A percentile compares a stretch with the other conserved stretches of the same genome.
Conservation (phyloP, 768 basidiomycete species). For the Lyophyllum semitale region DNA sequence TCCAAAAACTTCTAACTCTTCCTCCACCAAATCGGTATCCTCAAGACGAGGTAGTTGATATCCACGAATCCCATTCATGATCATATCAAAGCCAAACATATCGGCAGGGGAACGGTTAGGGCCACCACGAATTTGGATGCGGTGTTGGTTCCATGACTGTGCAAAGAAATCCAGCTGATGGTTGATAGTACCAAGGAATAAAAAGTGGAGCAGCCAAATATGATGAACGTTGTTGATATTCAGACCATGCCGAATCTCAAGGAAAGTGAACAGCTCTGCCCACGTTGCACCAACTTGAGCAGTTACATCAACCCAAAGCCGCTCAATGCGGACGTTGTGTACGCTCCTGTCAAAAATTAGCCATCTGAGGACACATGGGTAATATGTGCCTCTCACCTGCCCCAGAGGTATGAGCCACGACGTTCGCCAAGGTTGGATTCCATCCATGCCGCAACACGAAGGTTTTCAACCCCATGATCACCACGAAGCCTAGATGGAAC, state of each 20-base stretch:
- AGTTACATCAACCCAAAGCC: slow-evolving; percentile 37
- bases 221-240: slow-evolving; percentile 17
- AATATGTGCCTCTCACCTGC: slow-evolving; percentile 17
- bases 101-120: slow-evolving; percentile 6
- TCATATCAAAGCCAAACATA: slow-evolving; percentile 3
- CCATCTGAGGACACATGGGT: too few species aligned
- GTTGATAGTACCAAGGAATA: slow-evolving; percentile 35
- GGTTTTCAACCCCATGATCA: slow-evolving; percentile 42
- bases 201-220: slow-evolving; percentile 20
- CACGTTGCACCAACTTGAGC: slow-evolving; percentile 29
- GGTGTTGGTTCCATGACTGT: background rate
- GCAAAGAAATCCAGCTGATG: slow-evolving; percentile 1
- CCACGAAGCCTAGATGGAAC: slow-evolving; percentile 33
- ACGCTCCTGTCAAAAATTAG: background rate
- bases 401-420: slow-evolving; percentile 37
- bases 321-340: too few species aligned
- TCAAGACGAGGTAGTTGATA: background rate
- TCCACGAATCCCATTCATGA: background rate
- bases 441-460: slow-evolving; percentile 36
- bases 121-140: slow-evolving; percentile 2
- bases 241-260: slow-evolving; percentile 32
- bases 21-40: background rate
- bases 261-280: slow-evolving; percentile 28
- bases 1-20: slow-evolving; percentile 1
- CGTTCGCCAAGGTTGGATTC: slow-evolving; percentile 15